Evolutionary conservation across 495 filamentous ascomycete genomes (phyloP), one percentile per base, ranked within the genome.

Genomic region (Aspergillus homomorphus): DNA sequence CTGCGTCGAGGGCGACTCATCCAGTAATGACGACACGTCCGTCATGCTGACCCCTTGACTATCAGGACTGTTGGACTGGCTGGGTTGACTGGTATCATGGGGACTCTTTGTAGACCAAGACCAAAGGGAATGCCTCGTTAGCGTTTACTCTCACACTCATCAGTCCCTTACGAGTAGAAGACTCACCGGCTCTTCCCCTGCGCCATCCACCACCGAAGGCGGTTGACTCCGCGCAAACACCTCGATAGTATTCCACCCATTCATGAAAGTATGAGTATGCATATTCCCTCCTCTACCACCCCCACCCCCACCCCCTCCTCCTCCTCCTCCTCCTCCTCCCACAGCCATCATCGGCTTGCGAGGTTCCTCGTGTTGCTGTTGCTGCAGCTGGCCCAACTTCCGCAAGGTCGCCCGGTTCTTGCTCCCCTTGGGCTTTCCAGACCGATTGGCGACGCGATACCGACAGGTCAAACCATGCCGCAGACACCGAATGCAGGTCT

Each of bases 371-470:
- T 24, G 65, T 43, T 63, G 62, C 0, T 65, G 45, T 15, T 64
- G 69, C 49, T 74, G 73, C 19, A 78, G 62, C 52, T 76, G 71
- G 6, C 74, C 76, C 21, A 79, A 42, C 44, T 77, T 77, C 59
- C 71, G 67, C 15, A 79, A 58, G 9, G 76, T 79, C 0, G 76
- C 72, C 49, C 74, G 67, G 54, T 79, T 79, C 52, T 79, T 79
- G 58, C 74, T 79, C 8, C 76, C 76, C 56, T 79, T 79, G 18
- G 76, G 76, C 56, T 79, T 79, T 8, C 76, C 76, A 12, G 76
- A 77, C 20, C 76, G 72, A 53, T 77, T 77, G 46, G 76, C 76
- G 57, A 74, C 71, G 28, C 76, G 70, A 54, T 79, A 77, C 59
- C 70, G 71, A 54, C 76, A 79, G 50, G 71, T 69, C 46, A 77